Evolutionary conservation across 306 rosid genomes (phyloP).

Genomic region (Prinsepia uniflora): DNA sequence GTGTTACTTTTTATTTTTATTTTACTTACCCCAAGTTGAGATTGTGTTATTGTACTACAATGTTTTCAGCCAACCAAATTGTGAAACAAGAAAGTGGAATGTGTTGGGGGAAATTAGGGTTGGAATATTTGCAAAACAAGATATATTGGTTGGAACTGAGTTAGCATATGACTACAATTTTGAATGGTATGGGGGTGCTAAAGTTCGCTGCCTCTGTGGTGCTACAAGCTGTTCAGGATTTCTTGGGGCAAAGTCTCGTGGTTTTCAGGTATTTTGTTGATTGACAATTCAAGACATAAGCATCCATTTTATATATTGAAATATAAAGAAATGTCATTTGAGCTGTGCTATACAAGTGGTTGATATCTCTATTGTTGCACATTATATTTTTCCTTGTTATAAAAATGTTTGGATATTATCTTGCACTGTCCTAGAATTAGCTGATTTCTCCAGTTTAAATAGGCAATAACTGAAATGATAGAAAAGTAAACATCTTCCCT

Average conservation of each 20-base stretch:
- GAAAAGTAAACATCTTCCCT: neutral
- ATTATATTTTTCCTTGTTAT: neutral
- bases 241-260: conserved; percentile 97
- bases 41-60: conserved; percentile 28
- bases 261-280: conserved; percentile 61
- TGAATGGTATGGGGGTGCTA: conserved; percentile 96
- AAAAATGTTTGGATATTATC: neutral
- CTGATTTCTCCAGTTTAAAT: neutral
- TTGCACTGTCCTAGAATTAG: neutral
- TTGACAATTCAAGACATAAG: neutral
- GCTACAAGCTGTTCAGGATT: conserved; percentile 84
- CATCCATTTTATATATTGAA: neutral
- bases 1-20: neutral
- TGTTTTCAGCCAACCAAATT: conserved; percentile 81
- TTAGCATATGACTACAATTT: conserved; percentile 91
- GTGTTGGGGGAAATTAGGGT: conserved; percentile 94
- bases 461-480: neutral
- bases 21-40: conserved; percentile 25
- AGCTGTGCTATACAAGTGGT: neutral
- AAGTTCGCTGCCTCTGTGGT: conserved; percentile 97
- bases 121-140: conserved; percentile 92
- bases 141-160: conserved; percentile 74
- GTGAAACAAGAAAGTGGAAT: conserved; percentile 97
- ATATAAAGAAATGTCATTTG: neutral
- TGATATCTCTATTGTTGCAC: neutral